These are phyloP conservation scores for Trametes maxima DNA, from an alignment of 768 basidiomycete genomes.

Conservation along the genomic window DNA sequence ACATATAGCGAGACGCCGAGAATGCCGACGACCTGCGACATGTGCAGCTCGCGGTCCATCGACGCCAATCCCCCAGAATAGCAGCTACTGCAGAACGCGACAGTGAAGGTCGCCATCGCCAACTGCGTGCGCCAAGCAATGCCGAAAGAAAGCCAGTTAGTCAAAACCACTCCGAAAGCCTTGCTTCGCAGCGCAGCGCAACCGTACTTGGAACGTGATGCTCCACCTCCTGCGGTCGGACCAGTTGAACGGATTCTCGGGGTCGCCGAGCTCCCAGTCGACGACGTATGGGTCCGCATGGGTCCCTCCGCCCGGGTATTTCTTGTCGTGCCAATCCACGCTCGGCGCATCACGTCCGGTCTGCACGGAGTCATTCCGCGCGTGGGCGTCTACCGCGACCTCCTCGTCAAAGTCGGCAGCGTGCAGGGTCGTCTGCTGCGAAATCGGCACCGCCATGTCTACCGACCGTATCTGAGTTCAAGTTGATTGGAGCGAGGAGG, in stretches of 20 bases:
- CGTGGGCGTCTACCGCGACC: neutral
- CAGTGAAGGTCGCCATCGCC: constrained; percentile 56
- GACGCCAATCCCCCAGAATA: constrained; percentile 54
- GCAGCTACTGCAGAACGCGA: constrained; percentile 61
- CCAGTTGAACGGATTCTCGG: constrained; percentile 63
- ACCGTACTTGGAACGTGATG: constrained; percentile 52
- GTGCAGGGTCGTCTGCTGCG: constrained; percentile 20
- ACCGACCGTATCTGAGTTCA: neutral
- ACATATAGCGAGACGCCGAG: constrained; percentile 66
- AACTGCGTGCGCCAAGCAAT: constrained; percentile 8
- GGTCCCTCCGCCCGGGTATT: constrained; percentile 51
- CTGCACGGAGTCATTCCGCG: neutral
- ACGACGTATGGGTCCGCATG: constrained; percentile 53
- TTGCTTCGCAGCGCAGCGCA: neutral
- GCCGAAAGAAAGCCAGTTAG: neutral
- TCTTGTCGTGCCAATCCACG: neutral
- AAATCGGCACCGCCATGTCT: constrained; percentile 6
- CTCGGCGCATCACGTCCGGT: neutral
- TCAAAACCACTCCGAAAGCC: neutral
- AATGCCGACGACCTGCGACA: constrained; percentile 55
- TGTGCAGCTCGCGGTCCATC: constrained; percentile 48
- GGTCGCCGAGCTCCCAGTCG: constrained; percentile 53
- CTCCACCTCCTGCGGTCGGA: constrained; percentile 49
- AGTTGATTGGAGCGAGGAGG: too few species aligned
- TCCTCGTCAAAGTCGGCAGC: constrained; percentile 9